phyloP scores from a whole-genome alignment of 2,329 filamentous ascomycete species.

The Colletotrichum spaethianum region DNA sequence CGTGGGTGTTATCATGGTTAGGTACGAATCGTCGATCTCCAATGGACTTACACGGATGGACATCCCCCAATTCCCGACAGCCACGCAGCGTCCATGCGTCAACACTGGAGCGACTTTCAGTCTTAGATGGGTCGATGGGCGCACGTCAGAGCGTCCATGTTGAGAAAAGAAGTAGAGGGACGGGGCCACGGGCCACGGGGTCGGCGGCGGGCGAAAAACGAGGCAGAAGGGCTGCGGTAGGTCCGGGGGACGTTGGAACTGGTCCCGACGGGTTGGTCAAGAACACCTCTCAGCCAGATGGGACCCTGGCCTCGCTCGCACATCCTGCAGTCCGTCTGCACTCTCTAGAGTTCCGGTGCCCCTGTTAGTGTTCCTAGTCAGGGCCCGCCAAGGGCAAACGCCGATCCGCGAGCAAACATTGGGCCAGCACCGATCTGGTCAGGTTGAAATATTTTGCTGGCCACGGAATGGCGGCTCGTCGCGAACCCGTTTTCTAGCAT shows the following conservation, averaged over 20 bases:
- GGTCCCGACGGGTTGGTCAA: constrained; percentile 38
- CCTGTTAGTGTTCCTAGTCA: constrained; percentile 24
- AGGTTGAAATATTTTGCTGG: not conserved
- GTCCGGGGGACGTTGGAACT: constrained; percentile 30
- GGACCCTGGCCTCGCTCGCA: constrained; percentile 28
- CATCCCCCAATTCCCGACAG: constrained; percentile 15
- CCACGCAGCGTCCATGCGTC: constrained; percentile 23
- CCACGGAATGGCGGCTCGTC: not conserved
- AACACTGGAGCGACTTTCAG: constrained; percentile 17
- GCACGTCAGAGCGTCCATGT: constrained; percentile 28
- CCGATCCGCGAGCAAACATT: constrained; percentile 31
- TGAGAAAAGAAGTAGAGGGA: not conserved
- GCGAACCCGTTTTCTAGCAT: not conserved
- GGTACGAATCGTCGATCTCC: constrained; percentile 25
- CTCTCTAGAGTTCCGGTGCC: constrained; percentile 19
- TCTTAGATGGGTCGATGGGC: constrained; percentile 27
- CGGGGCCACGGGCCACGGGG: not conserved
- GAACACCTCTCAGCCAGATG: constrained; percentile 24
- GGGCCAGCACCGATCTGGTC: constrained; percentile 19
- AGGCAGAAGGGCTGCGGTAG: constrained; percentile 22
- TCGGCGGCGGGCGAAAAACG: constrained; percentile 11
- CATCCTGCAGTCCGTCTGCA: constrained; percentile 21
- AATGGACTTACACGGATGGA: constrained; percentile 41
- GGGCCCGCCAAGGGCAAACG: constrained; percentile 29
- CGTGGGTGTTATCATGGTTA: constrained; percentile 1